These are phyloP conservation scores for Acanthamoeba royreba DNA, from an alignment of 208 protist genomes.

Conservation along the genomic window DNA sequence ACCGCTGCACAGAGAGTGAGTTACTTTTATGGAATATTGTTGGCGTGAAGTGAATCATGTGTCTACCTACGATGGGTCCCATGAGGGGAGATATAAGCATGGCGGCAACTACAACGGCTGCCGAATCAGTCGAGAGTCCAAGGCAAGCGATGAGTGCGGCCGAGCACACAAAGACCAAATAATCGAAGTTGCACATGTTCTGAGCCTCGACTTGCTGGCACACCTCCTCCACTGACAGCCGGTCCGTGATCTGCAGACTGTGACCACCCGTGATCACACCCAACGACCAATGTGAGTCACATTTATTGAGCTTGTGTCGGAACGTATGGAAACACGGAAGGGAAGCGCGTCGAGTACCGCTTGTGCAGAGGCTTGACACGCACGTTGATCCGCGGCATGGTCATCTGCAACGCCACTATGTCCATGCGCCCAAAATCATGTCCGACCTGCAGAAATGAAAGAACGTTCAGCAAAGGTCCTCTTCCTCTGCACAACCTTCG, in stretches of 20 bases:
- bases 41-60: not conserved
- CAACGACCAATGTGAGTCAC: no score
- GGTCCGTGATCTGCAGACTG: not conserved
- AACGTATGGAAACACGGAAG: no score
- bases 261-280: no score
- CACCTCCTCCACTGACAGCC: not conserved
- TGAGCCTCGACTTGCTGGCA: not conserved
- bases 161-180: not conserved
- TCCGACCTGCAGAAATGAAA: not conserved
- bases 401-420: conserved; percentile 6
- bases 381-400: not conserved
- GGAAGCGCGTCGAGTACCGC: no score
- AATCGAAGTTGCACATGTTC: conserved; percentile 25
- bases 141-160: conserved; percentile 24
- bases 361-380: not conserved
- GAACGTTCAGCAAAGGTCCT: no score
- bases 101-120: not conserved
- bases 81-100: conserved; percentile 52
- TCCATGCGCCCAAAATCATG: not conserved
- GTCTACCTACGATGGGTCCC: conserved; percentile 26
- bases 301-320: no score
- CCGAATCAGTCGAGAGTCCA: not conserved
- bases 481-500: no score
- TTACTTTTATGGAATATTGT: not conserved
- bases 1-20: not conserved